Conservation (phyloP, 805 yeast genomes). For the Yamadazyma laniorum region DNA sequence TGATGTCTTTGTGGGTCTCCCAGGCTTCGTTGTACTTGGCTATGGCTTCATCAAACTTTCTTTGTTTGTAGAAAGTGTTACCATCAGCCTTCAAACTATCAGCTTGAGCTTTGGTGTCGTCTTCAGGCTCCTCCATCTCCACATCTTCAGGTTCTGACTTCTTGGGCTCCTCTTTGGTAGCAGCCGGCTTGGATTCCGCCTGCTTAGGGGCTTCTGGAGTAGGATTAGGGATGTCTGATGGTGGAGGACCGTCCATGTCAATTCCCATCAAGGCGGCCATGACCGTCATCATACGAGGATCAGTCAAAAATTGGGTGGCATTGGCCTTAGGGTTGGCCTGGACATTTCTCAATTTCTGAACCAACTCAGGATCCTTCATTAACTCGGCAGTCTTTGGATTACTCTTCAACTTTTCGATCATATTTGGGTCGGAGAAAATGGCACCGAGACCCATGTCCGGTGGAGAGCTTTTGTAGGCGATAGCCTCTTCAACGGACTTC, state of each 20-base stretch:
- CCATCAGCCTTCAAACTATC: slow-evolving; percentile 80
- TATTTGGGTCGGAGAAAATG: slow-evolving; percentile 76
- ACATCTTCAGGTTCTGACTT: slow-evolving; percentile 29
- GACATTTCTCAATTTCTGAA: slow-evolving; percentile 60
- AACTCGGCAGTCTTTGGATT: slow-evolving; percentile 87
- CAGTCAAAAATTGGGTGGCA: slow-evolving; percentile 67
- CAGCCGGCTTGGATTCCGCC: slow-evolving; percentile 12
- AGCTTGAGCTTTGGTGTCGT: slow-evolving; percentile 48
- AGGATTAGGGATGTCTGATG: slow-evolving; percentile 17
- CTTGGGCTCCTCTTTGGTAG: slow-evolving; percentile 9
- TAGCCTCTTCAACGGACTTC: slow-evolving; percentile 62
- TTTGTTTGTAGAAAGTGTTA: slow-evolving; percentile 79
- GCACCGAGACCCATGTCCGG: slow-evolving; percentile 77
- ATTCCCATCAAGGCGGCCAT: slow-evolving; percentile 85
- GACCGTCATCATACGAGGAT: slow-evolving; percentile 84
- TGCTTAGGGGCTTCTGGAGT: slow-evolving; percentile 18
- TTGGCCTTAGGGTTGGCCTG: slow-evolving; percentile 74
- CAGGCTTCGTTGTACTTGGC: slow-evolving; percentile 83
- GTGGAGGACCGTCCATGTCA: slow-evolving; percentile 52
- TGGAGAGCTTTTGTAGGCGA: slow-evolving; percentile 47
- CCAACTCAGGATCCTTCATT: slow-evolving; percentile 84
- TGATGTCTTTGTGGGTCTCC: slow-evolving; percentile 76
- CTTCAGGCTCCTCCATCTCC: slow-evolving; percentile 37
- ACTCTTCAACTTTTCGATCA: slow-evolving; percentile 67
- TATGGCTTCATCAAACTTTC: slow-evolving; percentile 91